phyloP scores from a whole-genome alignment of 768 basidiomycete genomes.

The Hemileccinum impolitum region DNA sequence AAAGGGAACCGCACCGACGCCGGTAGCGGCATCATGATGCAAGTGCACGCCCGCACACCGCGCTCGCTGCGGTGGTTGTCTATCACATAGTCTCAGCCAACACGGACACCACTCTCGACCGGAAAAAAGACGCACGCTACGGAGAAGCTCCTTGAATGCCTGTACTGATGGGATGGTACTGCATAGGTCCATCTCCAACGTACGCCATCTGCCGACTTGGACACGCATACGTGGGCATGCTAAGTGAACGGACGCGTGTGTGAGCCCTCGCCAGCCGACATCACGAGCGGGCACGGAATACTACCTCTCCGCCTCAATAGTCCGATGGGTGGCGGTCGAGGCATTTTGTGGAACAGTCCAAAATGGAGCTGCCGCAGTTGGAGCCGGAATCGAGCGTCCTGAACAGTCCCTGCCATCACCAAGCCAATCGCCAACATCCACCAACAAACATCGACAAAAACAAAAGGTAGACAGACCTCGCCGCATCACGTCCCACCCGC shows the following conservation, averaged over 20 bases:
- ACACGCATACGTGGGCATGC: neutral
- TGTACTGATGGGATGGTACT: neutral
- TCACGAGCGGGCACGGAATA: neutral
- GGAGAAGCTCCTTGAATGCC: neutral
- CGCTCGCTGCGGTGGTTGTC: neutral
- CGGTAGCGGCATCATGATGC: neutral
- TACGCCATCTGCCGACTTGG: neutral
- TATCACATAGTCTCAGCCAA: neutral
- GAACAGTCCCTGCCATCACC: slow-evolving; percentile 4
- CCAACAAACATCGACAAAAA: neutral
- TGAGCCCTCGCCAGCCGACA: neutral
- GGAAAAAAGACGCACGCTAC: neutral
- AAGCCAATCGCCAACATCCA: neutral
- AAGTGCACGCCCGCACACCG: neutral
- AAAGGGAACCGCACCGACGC: neutral
- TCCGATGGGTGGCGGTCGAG: neutral
- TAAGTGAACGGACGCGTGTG: neutral
- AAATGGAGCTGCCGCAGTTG: neutral
- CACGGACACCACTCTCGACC: neutral
- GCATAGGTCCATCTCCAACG: neutral
- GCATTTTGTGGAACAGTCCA: slow-evolving; percentile 1
- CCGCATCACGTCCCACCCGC: neutral
- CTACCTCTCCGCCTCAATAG: slow-evolving; percentile 6
- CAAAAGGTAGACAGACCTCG: slow-evolving; percentile 9
- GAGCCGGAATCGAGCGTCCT: neutral